Evolutionary conservation across 495 filamentous ascomycete species (phyloP), one percentile per base, ranked within the genome.

Genomic region (Penicillium maclennaniae): DNA sequence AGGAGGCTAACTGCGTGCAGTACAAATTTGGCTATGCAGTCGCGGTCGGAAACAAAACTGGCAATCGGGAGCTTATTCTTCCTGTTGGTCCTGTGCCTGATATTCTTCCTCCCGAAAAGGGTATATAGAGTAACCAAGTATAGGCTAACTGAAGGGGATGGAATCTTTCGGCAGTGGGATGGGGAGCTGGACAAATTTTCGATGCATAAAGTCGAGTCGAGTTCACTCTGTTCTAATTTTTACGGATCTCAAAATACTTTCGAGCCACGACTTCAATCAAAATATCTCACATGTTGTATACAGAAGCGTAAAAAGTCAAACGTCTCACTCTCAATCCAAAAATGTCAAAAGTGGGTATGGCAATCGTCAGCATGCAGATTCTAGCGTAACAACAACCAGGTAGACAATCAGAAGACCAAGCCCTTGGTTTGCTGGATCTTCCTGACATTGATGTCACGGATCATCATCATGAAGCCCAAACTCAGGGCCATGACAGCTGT

Each of bases 31-130:
- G 75, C 75, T 64, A 80, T 78, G 58, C 76, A 72, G 47, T 72
- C 69, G 37, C 49, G 72, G 20, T 60, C 26, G 49, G 46, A 12
- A 50, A 26, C 20, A 56, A 47, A 47, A 46, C 49, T 47, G 58
- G 58, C 20, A 47, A 47, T 36, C 21, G 15, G 8, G 45, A 60
- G 42, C 21, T 56, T 14, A 78, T 86, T 44, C 76, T 83, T n/a
- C 84, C 84, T 0, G 58, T 79, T 15, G 84, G 84, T 1, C 84
- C 84, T 9, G 46, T 76, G 61, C 84, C 84, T 26, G 71, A 84
- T 66, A 82, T 87, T 10, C 48, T 77, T 54, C 68, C 70, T 0
- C 40, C 58, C 21, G 62, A 46, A 15, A 37, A 44, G 20, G 15
- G 10, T 4, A 26, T 40, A 21, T 40, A 26, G 16, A 40, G 31